Percentiles rank a stretch among this genome's conserved stretches.
phyloP scores from a whole-genome alignment of 192 early-diverging fungal genomes.

The Gryganskiella cystojenkinii region DNA sequence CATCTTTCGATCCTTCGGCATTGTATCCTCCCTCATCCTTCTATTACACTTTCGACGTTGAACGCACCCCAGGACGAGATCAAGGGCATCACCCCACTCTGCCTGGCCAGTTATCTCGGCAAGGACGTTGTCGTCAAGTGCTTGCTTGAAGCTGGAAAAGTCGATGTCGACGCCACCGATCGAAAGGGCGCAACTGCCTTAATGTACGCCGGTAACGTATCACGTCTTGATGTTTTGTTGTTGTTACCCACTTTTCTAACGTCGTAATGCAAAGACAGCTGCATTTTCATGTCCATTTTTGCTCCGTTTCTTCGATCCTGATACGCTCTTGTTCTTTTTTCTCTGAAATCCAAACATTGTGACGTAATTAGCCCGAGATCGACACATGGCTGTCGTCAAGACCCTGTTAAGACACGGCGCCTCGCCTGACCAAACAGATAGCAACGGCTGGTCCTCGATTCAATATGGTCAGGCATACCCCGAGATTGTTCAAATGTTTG shows the following conservation, averaged over 20 bases:
- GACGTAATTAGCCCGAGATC: slow-evolving; percentile 65
- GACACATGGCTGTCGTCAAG: slow-evolving; percentile 65
- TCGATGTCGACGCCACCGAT: slow-evolving; percentile 69
- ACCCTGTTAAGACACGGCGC: slow-evolving; percentile 63
- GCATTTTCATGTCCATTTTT: background rate
- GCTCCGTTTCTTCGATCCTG: background rate
- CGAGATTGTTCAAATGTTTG: slow-evolving; percentile 67
- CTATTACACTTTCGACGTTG: slow-evolving; percentile 57
- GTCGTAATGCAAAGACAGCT: background rate
- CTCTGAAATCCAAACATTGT: background rate
- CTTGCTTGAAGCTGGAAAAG: slow-evolving; percentile 69
- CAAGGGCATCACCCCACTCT: slow-evolving; percentile 73
- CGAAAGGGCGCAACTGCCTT: slow-evolving; percentile 73
- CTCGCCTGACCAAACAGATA: slow-evolving; percentile 65
- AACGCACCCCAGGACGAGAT: slow-evolving; percentile 70
- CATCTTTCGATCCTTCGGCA: slow-evolving; percentile 65
- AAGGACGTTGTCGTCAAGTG: slow-evolving; percentile 65
- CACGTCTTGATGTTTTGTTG: background rate
- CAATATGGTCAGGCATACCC: slow-evolving; percentile 69
- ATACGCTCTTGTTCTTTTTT: background rate
- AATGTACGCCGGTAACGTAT: slow-evolving; percentile 73
- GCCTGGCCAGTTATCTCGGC: slow-evolving; percentile 73
- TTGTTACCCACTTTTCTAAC: background rate
- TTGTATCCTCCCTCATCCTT: slow-evolving; percentile 62
- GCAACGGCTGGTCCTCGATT: slow-evolving; percentile 72